These are phyloP conservation scores for Xylariales sp. DNA, from an alignment of 2,329 filamentous ascomycete genomes.

Conservation along the genomic window DNA sequence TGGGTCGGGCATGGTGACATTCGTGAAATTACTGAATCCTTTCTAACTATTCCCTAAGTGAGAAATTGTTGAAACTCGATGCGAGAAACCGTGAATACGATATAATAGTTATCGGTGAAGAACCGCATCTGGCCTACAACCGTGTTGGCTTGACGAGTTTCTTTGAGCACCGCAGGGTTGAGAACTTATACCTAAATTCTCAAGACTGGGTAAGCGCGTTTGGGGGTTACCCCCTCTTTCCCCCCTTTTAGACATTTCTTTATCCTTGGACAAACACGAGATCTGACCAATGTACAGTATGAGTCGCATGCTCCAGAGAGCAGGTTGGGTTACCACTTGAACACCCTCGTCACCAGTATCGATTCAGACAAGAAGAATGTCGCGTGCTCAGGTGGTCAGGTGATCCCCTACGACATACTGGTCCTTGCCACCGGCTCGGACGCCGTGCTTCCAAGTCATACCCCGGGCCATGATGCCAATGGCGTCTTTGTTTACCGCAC, in stretches of 20 bases:
- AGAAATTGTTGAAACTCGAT: slow-evolving; percentile 85
- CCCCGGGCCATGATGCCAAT: slow-evolving; percentile 72
- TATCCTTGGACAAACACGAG: too few relatives aligned
- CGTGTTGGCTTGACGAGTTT: slow-evolving; percentile 85
- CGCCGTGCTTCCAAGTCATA: slow-evolving; percentile 66
- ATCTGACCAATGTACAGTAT: slow-evolving; percentile 47
- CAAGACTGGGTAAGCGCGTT: slow-evolving; percentile 66
- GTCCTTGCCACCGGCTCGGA: slow-evolving; percentile 85
- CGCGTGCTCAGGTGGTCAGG: slow-evolving; percentile 63
- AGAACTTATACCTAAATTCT: slow-evolving; percentile 85
- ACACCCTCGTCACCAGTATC: slow-evolving; percentile 68
- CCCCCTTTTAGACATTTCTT: too few relatives aligned
- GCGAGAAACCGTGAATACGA: slow-evolving; percentile 71
- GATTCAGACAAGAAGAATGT: slow-evolving; percentile 61
- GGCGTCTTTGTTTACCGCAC: slow-evolving; percentile 89
- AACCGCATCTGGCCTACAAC: slow-evolving; percentile 85
- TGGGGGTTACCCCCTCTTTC: not conserved
- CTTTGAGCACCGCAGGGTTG: slow-evolving; percentile 80
- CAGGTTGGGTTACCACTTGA: slow-evolving; percentile 70
- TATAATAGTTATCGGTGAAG: slow-evolving; percentile 82
- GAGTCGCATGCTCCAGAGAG: slow-evolving; percentile 56
- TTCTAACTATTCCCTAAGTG: too few relatives aligned
- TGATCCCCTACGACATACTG: slow-evolving; percentile 72
- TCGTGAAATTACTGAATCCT: too few relatives aligned
- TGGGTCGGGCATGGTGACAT: too few relatives aligned